Conservation (phyloP, 2,329 filamentous ascomycete species). For the Aspergillus sp. region DNA sequence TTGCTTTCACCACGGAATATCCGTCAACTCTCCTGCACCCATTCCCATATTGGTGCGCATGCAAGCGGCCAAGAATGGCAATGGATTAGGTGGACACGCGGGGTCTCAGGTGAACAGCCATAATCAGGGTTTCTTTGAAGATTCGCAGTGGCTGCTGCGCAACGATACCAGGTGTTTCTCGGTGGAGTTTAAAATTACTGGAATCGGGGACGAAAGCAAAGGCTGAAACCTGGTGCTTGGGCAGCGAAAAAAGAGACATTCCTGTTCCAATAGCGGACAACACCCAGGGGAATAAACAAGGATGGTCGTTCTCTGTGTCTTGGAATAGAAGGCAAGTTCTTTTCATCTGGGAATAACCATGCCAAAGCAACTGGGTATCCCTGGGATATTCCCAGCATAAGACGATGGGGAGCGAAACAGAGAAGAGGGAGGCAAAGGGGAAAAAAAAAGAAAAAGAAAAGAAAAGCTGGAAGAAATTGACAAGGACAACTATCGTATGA, state of each 20-base stretch:
- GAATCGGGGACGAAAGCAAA: background rate
- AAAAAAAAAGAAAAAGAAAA: slow-evolving; percentile 2
- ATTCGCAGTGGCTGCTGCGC: background rate
- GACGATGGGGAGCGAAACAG: background rate
- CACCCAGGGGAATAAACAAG: background rate
- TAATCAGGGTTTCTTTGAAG: background rate
- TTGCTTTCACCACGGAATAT: background rate
- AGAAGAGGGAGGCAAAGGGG: background rate
- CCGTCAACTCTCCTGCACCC: background rate
- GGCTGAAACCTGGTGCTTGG: background rate
- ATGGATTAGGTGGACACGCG: background rate
- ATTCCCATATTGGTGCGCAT: background rate
- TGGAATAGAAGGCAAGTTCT: background rate
- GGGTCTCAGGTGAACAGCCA: background rate
- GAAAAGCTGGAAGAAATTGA: slow-evolving; percentile 16
- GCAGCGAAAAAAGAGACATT: background rate
- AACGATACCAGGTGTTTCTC: background rate
- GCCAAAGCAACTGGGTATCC: slow-evolving; percentile 15
- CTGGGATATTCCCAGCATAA: slow-evolving; percentile 7
- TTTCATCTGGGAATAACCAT: slow-evolving; percentile 10
- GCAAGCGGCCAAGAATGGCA: background rate
- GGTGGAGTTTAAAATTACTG: background rate
- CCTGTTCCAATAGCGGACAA: background rate
- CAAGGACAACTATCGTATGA: slow-evolving; percentile 18
- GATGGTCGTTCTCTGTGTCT: background rate